Percentiles rank a stretch among this genome's conserved stretches.
Conservation (phyloP, 2,329 filamentous ascomycete species). For the Fusarium buxicola region DNA sequence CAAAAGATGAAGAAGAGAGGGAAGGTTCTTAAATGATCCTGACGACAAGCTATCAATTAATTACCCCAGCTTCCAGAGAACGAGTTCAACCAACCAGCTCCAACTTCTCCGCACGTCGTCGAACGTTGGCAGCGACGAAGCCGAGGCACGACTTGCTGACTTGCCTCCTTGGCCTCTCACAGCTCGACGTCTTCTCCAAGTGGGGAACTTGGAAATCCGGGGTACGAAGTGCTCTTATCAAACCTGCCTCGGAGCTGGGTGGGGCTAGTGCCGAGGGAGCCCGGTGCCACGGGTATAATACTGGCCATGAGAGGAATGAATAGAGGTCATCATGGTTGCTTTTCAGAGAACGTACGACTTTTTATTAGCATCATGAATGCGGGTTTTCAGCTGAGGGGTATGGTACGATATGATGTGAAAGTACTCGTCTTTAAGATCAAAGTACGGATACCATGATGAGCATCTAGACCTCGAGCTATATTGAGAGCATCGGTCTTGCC, state of each 20-base stretch:
- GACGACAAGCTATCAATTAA: constrained; percentile 13
- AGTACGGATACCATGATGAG: not conserved
- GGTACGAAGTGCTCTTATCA: constrained; percentile 35
- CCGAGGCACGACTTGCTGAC: constrained; percentile 44
- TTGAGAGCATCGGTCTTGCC: not conserved
- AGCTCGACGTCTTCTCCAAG: constrained; percentile 4
- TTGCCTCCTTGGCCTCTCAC: constrained; percentile 25
- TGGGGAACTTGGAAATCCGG: constrained; percentile 40
- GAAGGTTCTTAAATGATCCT: constrained; percentile 5
- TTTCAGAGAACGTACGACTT: not conserved
- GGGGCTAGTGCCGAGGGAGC: constrained; percentile 32
- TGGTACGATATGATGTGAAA: not conserved
- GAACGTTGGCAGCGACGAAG: constrained; percentile 33
- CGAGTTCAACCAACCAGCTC: constrained; percentile 25
- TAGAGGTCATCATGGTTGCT: not conserved
- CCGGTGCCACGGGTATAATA: constrained; percentile 19
- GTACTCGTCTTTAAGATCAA: not conserved
- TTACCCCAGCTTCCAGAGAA: constrained; percentile 22
- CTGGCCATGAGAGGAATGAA: not conserved
- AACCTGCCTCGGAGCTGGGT: constrained; percentile 36
- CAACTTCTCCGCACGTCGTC: constrained; percentile 45
- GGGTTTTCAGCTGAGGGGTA: not conserved
- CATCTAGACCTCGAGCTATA: not conserved
- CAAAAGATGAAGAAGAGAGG: not conserved
- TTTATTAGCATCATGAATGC: not conserved